Conservation (phyloP, 441 rosid genomes). For the Populus hybrid region DNA sequence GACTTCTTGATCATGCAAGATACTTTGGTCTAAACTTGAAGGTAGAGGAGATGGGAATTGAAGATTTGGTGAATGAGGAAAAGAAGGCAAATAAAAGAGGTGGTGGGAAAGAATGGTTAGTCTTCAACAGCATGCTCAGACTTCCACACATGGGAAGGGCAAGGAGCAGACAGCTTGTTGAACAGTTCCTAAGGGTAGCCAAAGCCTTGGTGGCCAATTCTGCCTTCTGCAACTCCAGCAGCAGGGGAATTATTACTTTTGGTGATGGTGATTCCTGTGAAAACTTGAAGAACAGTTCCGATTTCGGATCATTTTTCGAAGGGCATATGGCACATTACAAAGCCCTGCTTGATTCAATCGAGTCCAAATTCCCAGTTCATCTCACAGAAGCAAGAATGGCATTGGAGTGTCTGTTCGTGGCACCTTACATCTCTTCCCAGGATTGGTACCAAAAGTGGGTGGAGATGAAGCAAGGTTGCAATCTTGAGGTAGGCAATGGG, state of each 20-base stretch:
- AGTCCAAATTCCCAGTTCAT: conserved; percentile 23
- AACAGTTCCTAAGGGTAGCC: conserved; percentile 32
- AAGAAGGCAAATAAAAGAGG: conserved; percentile 23
- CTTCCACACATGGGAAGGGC: conserved; percentile 43
- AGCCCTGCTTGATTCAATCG: conserved; percentile 37
- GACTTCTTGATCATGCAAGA: conserved; percentile 29
- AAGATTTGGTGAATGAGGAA: conserved; percentile 25
- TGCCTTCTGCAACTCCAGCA: background rate
- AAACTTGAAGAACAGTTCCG: conserved; percentile 6
- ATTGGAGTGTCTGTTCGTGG: conserved; percentile 37
- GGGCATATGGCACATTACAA: conserved; percentile 24
- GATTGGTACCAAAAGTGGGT: conserved; percentile 27
- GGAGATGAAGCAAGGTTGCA: conserved; percentile 14
- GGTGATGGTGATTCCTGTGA: conserved; percentile 33
- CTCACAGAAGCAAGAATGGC: conserved; percentile 35
- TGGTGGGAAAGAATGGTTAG: conserved; percentile 27
- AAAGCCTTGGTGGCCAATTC: conserved; percentile 8
- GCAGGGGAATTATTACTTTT: conserved; percentile 27
- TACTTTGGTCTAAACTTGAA: conserved; percentile 22
- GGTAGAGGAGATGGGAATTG: conserved; percentile 28
- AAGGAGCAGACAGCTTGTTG: conserved; percentile 25
- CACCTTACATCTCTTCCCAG: conserved; percentile 27
- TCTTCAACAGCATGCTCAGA: conserved; percentile 36
- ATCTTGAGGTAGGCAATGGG: background rate
- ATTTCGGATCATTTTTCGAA: conserved; percentile 32